Evolutionary conservation across 1,284 basidiomycete species (phyloP), one percentile per base, ranked within the genome.

Genomic region (Xerocomus minutiporus): DNA sequence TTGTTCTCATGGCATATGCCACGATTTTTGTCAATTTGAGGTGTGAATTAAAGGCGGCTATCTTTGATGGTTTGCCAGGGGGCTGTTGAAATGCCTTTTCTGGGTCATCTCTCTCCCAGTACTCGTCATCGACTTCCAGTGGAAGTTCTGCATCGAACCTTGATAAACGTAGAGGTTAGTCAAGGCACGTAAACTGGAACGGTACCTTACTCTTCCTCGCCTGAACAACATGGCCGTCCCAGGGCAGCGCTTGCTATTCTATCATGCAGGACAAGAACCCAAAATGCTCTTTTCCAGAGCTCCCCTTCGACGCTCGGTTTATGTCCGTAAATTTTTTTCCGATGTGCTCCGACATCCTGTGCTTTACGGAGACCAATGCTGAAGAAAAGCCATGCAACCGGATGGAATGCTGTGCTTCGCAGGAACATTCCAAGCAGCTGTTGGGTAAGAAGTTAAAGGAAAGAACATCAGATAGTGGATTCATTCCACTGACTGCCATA

Each of bases 121-220:
- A 91, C 57, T 93, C 88, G 63, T 96, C 93, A 58, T 93, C 88
- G 6, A 94, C 84, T 63, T 91, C 88, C 8, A 89, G 71, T 1
- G 91, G 90, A 46, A 87, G 75, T 36, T 89, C 88, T 25, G 87
- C 73, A 65, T 94, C 91, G 65, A 88, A 86, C 66, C 87, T 88
- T 61, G 4, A 51, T 46, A 49, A 36, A 46, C 38, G 49, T 54
- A 54, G 26, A 34, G 31, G 46, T 65, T 17, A 58, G 53, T 39
- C 26, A 39, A 39, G 38, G 39, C 3, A 32, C 17, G 47, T 38
- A 31, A 47, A 57, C 46, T 45, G 51, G 38, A 32, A 7, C 5
- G 20, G 12, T 28, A 9, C 71, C 84, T 67, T 61, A 89, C 87
- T 94, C 91, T 68, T 91, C 88, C 63, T 93, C 88, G 32, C 82